These are phyloP conservation scores for Chalciporus sp. DNA, from an alignment of 1,284 basidiomycete species.

Conservation along the genomic window DNA sequence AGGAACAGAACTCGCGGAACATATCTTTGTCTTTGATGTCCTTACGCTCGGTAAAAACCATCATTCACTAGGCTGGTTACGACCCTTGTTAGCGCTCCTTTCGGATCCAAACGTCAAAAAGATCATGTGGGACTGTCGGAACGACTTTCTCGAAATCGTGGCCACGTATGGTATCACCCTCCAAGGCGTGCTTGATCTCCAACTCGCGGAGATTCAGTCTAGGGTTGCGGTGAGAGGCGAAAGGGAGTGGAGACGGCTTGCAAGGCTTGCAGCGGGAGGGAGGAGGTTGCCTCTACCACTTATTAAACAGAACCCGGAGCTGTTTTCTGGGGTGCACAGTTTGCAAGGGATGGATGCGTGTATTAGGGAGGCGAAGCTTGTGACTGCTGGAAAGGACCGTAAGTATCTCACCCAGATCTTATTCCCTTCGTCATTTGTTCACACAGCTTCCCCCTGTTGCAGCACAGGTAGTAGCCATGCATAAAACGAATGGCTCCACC, in stretches of 20 bases:
- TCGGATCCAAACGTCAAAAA: slow-evolving; percentile 35
- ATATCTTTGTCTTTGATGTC: slow-evolving; percentile 46
- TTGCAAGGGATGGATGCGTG: slow-evolving; percentile 36
- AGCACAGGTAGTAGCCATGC: slow-evolving; percentile 43
- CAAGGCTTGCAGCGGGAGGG: slow-evolving; percentile 31
- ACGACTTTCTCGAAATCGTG: slow-evolving; percentile 44
- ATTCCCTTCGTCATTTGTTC: neutral
- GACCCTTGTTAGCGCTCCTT: slow-evolving; percentile 33
- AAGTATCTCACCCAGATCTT: neutral
- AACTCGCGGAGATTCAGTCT: slow-evolving; percentile 43
- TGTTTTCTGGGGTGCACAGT: slow-evolving; percentile 34
- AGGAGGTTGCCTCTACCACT: slow-evolving; percentile 28
- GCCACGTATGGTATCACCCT: slow-evolving; percentile 34
- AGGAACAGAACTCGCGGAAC: slow-evolving; percentile 39
- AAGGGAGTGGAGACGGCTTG: slow-evolving; percentile 31
- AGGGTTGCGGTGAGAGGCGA: slow-evolving; percentile 35
- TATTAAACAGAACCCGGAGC: slow-evolving; percentile 27
- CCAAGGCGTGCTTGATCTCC: slow-evolving; percentile 42
- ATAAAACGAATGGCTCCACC: slow-evolving; percentile 33
- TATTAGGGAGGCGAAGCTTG: slow-evolving; percentile 17
- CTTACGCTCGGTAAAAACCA: slow-evolving; percentile 29
- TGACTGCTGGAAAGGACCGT: slow-evolving; percentile 33
- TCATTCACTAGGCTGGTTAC: slow-evolving; percentile 22
- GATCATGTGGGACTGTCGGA: slow-evolving; percentile 49
- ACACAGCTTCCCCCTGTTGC: neutral